phyloP scores from a whole-genome alignment of 148 eudicot genomes.

The Rhododendron kiyosumense region DNA sequence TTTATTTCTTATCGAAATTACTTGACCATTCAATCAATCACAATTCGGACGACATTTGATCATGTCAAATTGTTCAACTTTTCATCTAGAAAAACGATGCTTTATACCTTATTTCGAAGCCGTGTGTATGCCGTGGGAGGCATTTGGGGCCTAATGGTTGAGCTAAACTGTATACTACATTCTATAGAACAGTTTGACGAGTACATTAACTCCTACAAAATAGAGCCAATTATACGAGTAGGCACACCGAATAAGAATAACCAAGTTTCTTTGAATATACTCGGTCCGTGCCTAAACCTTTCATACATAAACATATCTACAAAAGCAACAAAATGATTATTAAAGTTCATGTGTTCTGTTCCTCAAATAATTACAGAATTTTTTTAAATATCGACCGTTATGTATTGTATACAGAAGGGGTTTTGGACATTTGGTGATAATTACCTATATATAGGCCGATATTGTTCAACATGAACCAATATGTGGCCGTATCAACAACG shows the following conservation, averaged over 20 bases:
- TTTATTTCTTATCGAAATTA: not conserved
- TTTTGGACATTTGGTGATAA: not conserved
- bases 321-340: not conserved
- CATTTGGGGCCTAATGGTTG: not conserved
- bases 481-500: not conserved
- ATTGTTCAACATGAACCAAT: not conserved
- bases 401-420: not conserved
- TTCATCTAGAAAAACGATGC: not conserved
- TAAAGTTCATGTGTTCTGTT: not conserved
- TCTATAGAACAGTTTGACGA: not conserved
- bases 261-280: not conserved
- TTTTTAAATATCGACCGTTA: not conserved
- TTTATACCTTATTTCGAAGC: not conserved
- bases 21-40: conserved; percentile 8
- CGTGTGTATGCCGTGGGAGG: not conserved
- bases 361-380: not conserved
- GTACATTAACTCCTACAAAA: not conserved
- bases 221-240: not conserved
- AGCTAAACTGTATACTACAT: not conserved
- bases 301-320: not conserved
- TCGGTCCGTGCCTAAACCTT: not conserved
- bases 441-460: not conserved
- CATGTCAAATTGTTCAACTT: not conserved
- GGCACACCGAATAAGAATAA: not conserved
- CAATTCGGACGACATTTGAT: conserved; percentile 1